Conservation (phyloP, 345 rosid species). For the Erucastrum elatum region DNA sequence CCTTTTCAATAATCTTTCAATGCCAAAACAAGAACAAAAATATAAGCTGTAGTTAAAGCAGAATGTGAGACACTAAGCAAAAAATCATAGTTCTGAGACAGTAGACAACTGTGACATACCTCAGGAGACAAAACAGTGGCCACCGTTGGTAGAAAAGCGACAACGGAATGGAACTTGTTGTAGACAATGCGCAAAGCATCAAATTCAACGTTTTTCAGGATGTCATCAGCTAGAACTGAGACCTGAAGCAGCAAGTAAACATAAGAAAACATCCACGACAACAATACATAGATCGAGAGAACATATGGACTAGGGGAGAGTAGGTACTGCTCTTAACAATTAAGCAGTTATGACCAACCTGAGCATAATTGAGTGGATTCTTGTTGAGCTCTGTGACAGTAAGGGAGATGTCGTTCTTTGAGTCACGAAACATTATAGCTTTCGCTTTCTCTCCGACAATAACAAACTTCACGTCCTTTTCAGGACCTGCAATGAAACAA, state of each 20-base stretch:
- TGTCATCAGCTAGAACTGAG: conserved; percentile 94
- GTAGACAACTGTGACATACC: conserved; percentile 44
- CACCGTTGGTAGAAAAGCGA: conserved; percentile 73
- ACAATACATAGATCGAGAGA: not conserved
- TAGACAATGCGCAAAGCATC: conserved; percentile 90
- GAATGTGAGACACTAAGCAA: conserved; percentile 2
- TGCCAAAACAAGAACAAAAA: not conserved
- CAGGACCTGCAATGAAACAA: conserved; percentile 61
- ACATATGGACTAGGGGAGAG: not conserved
- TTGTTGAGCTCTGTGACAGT: conserved; percentile 73
- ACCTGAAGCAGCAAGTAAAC: conserved; percentile 56
- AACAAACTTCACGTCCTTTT: conserved; percentile 78
- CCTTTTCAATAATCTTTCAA: conserved; percentile 76
- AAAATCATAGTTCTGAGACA: not conserved
- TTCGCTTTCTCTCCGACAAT: conserved; percentile 90
- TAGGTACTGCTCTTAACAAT: not conserved
- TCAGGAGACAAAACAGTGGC: conserved; percentile 92
- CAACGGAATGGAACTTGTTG: conserved; percentile 89
- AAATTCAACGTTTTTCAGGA: conserved; percentile 85
- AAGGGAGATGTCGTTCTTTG: conserved; percentile 68
- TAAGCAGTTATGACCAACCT: conserved; percentile 48
- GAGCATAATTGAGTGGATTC: conserved; percentile 90
- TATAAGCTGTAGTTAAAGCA: not conserved
- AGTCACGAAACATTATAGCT: conserved; percentile 80
- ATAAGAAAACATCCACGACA: not conserved